Percentiles rank a stretch among this genome's conserved stretches.
Evolutionary conservation across 176 grass and related monocot genomes (phyloP).

Genomic region (Secale cereale): DNA sequence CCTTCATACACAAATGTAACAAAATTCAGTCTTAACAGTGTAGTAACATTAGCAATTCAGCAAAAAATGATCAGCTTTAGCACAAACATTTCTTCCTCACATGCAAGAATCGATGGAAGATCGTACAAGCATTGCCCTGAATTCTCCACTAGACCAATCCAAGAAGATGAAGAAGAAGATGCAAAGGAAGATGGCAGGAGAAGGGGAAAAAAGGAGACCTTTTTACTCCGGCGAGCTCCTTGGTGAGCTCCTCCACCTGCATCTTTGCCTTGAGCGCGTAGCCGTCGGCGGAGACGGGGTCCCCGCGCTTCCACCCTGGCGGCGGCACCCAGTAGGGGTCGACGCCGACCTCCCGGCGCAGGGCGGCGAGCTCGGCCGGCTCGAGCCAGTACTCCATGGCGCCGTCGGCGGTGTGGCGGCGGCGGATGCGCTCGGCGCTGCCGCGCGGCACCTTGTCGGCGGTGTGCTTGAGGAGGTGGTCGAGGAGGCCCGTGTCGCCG

Average conservation of each 20-base stretch:
- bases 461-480: constrained; percentile 73
- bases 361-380: constrained; percentile 48
- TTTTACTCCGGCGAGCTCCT: constrained; percentile 26
- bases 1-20: neutral
- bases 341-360: constrained; percentile 44
- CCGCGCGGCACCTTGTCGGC: constrained; percentile 38
- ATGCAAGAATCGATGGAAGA: neutral
- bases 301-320: constrained; percentile 57
- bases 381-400: constrained; percentile 78
- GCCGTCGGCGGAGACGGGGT: constrained; percentile 30
- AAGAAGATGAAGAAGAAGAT: neutral
- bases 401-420: constrained; percentile 56
- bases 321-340: constrained; percentile 70
- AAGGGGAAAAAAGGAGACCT: neutral
- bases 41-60: neutral
- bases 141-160: neutral
- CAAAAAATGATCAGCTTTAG: neutral
- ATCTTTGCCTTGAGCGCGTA: constrained; percentile 13
- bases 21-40: neutral
- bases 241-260: constrained; percentile 35
- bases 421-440: constrained; percentile 41
- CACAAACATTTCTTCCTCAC: neutral
- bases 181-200: neutral
- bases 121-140: neutral
- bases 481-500: constrained; percentile 77